Conservation (phyloP, 2,329 filamentous ascomycete genomes). For the Botryotinia convoluta region DNA sequence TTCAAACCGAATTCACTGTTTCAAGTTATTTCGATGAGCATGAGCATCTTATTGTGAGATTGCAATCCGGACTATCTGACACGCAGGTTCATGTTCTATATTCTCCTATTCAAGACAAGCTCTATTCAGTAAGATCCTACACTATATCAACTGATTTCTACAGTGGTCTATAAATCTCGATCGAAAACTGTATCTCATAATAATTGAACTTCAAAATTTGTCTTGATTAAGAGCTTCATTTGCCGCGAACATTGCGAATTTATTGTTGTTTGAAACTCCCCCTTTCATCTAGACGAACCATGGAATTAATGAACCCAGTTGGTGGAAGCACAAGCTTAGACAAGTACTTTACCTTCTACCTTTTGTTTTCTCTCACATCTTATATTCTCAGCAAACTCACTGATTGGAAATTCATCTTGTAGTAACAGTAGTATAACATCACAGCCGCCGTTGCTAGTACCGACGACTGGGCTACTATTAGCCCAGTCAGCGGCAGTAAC, state of each 20-base stretch:
- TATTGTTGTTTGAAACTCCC: not conserved
- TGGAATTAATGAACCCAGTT: not conserved
- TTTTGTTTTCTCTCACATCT: not conserved
- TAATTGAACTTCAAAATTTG: not conserved
- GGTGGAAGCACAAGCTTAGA: not conserved
- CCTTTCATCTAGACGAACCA: not conserved
- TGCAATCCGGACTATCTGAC: not conserved
- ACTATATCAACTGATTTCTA: not conserved
- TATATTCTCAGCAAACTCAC: not conserved
- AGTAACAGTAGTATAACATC: not conserved
- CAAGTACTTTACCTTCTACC: not conserved
- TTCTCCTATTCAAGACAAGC: not conserved
- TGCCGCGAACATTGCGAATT: not conserved
- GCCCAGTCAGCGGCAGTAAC: not conserved
- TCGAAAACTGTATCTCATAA: not conserved
- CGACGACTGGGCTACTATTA: not conserved
- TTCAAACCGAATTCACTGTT: not conserved
- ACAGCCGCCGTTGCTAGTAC: not conserved
- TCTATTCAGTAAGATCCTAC: not conserved
- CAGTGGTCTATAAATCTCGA: not conserved
- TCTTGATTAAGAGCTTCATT: not conserved
- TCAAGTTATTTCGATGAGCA: not conserved
- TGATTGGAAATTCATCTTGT: not conserved
- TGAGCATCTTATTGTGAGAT: not conserved
- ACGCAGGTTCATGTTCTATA: not conserved